Evolutionary conservation across 2,329 filamentous ascomycete genomes (phyloP).

Genomic region (Amauroascus verrucosus): DNA sequence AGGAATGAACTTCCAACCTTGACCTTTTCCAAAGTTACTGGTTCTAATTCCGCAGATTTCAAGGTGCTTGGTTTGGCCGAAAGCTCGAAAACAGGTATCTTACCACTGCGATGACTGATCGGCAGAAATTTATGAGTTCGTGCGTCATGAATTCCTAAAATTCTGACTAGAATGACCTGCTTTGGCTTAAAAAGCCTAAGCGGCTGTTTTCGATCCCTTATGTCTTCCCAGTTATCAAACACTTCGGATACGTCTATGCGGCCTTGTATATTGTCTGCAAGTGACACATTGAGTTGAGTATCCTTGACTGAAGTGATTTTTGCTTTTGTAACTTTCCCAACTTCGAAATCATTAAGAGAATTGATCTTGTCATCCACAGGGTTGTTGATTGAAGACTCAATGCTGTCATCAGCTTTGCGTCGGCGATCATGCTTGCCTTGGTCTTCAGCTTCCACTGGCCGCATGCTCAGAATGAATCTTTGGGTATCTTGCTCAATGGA

Average conservation of each 20-base stretch:
- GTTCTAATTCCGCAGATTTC: slow-evolving; percentile 45
- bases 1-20: slow-evolving; percentile 60
- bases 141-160: slow-evolving; percentile 81
- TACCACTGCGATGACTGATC: slow-evolving; percentile 72
- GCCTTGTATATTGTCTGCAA: slow-evolving; percentile 82
- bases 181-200: slow-evolving; percentile 63
- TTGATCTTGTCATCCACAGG: slow-evolving; percentile 55
- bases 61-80: slow-evolving; percentile 62
- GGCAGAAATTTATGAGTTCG: slow-evolving; percentile 85
- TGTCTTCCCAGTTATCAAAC: slow-evolving; percentile 80
- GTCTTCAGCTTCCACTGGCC: slow-evolving; percentile 41
- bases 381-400: slow-evolving; percentile 38
- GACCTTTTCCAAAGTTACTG: slow-evolving; percentile 63
- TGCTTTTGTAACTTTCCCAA: slow-evolving; percentile 66
- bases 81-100: slow-evolving; percentile 72
- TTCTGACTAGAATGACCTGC: slow-evolving; percentile 60
- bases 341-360: slow-evolving; percentile 59
- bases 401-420: slow-evolving; percentile 22
- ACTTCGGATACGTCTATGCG: slow-evolving; percentile 84
- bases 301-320: slow-evolving; percentile 74
- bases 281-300: slow-evolving; percentile 82
- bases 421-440: slow-evolving; percentile 36
- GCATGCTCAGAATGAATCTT: slow-evolving; percentile 58
- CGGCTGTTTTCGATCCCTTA: slow-evolving; percentile 70
- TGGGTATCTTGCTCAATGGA: slow-evolving; percentile 60